phyloP scores from a whole-genome alignment of 441 rosid genomes.

The Arabidopsis hybrid region DNA sequence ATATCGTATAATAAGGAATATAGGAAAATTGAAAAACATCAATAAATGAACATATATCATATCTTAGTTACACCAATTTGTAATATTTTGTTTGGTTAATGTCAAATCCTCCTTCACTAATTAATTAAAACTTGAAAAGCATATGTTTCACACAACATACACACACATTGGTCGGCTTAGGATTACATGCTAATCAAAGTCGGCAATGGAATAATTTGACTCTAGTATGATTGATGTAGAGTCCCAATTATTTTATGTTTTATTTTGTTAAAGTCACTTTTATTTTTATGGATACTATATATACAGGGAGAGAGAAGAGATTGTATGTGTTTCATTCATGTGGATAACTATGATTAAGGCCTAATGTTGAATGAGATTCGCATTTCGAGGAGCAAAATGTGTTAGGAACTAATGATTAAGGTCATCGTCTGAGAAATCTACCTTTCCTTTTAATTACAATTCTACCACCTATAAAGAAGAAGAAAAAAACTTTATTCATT shows the following conservation, averaged over 20 bases:
- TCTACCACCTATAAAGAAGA: conserved; percentile 23
- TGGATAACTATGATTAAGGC: conserved; percentile 41
- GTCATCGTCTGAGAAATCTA: conserved; percentile 41
- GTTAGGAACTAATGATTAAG: conserved; percentile 45
- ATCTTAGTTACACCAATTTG: not conserved
- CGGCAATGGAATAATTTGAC: conserved; percentile 9
- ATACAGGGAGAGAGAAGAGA: not conserved
- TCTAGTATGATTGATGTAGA: conserved; percentile 13
- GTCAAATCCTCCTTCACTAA: not conserved
- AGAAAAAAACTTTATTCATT: not conserved
- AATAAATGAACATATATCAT: not conserved
- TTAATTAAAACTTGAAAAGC: not conserved
- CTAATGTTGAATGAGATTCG: conserved; percentile 34
- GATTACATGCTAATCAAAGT: conserved; percentile 9
- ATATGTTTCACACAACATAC: not conserved
- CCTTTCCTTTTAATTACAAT: conserved; percentile 41
- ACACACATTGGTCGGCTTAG: conserved; percentile 27
- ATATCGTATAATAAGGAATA: too few species aligned
- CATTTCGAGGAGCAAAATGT: conserved; percentile 42
- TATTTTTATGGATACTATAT: not conserved
- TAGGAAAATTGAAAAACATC: too few species aligned
- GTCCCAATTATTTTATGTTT: not conserved
- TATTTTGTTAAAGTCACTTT: not conserved
- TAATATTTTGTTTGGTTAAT: too few species aligned
- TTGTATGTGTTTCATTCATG: conserved; percentile 22